These are phyloP conservation scores for Fusarium sp. DNA, from an alignment of 2,329 filamentous ascomycete species.

Conservation along the genomic window DNA sequence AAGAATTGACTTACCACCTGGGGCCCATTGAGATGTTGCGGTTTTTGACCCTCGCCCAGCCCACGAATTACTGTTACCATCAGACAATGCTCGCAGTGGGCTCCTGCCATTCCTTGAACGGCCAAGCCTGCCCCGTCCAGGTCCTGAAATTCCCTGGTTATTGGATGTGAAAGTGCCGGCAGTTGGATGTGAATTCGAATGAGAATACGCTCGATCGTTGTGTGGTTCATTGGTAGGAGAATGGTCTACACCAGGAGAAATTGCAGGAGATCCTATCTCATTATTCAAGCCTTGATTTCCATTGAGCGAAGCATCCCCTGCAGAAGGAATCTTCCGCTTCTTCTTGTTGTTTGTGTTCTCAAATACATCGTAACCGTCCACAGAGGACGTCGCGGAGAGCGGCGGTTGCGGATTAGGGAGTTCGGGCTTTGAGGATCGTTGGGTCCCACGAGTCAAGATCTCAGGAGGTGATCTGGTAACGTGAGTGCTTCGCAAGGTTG, in stretches of 20 bases:
- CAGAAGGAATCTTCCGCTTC: slow-evolving; percentile 96
- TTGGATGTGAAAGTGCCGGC: slow-evolving; percentile 65
- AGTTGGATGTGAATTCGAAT: slow-evolving; percentile 48
- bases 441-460: slow-evolving; percentile 57
- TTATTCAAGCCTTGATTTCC: slow-evolving; percentile 54
- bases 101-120: slow-evolving; percentile 72
- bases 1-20: slow-evolving; percentile 58
- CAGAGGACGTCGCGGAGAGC: slow-evolving; percentile 76
- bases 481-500: slow-evolving; percentile 53
- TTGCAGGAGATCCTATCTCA: slow-evolving; percentile 57
- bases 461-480: slow-evolving; percentile 63
- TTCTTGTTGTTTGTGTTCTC: slow-evolving; percentile 99
- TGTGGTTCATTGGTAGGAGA: slow-evolving; percentile 50
- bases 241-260: slow-evolving; percentile 39
- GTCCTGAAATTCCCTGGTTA: slow-evolving; percentile 78
- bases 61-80: slow-evolving; percentile 70
- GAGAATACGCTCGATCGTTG: slow-evolving; percentile 42
- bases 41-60: slow-evolving; percentile 61
- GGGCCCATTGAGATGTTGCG: slow-evolving; percentile 59
- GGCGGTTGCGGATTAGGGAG: slow-evolving; percentile 67
- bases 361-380: slow-evolving; percentile 95
- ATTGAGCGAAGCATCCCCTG: slow-evolving; percentile 72
- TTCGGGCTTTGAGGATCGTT: slow-evolving; percentile 59
- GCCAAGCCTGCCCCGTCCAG: slow-evolving; percentile 87
- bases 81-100: slow-evolving; percentile 70